Conservation (phyloP, 495 filamentous ascomycete genomes). For the Penicillium steckii region DNA sequence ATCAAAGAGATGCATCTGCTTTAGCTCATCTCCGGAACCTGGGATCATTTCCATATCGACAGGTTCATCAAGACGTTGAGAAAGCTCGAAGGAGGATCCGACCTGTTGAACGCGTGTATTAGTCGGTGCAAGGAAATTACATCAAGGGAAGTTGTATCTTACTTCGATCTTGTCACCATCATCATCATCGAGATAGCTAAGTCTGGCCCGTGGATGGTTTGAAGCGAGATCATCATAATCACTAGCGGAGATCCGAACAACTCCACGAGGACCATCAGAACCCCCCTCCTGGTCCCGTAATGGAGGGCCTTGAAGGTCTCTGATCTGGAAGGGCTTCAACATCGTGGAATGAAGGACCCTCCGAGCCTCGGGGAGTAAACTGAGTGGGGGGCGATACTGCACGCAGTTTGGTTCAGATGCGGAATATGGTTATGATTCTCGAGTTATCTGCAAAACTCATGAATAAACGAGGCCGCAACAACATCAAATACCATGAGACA, state of each 20-base stretch:
- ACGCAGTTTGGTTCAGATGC: slow-evolving; percentile 1
- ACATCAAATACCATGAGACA: slow-evolving; percentile 7
- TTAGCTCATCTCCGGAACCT: slow-evolving; percentile 10
- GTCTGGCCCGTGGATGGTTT: slow-evolving; percentile 46
- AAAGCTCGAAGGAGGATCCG: slow-evolving; percentile 51
- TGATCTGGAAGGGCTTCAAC: slow-evolving; percentile 47
- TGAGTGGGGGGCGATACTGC: slow-evolving; percentile 15
- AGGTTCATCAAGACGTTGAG: slow-evolving; percentile 50
- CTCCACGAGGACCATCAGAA: slow-evolving; percentile 11
- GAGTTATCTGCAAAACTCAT: slow-evolving; percentile 1
- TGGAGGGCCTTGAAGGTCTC: slow-evolving; percentile 31
- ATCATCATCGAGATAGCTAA: slow-evolving; percentile 57
- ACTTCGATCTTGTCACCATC: slow-evolving; percentile 60
- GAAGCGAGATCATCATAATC: slow-evolving; percentile 51
- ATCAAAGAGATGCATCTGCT: slow-evolving; percentile 47
- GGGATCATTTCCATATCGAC: slow-evolving; percentile 13
- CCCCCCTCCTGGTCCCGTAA: slow-evolving; percentile 5
- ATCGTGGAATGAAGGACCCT: slow-evolving; percentile 18
- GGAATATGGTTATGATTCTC: background rate
- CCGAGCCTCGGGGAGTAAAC: background rate
- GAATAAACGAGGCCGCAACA: background rate
- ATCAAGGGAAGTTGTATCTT: slow-evolving; percentile 16
- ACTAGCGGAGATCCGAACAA: slow-evolving; percentile 39
- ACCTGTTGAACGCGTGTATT: slow-evolving; percentile 35
- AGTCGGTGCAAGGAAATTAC: background rate